Base-by-base conservation (phyloP, 2,329 filamentous ascomycete genomes). In the Shiraia sp. region DNA sequence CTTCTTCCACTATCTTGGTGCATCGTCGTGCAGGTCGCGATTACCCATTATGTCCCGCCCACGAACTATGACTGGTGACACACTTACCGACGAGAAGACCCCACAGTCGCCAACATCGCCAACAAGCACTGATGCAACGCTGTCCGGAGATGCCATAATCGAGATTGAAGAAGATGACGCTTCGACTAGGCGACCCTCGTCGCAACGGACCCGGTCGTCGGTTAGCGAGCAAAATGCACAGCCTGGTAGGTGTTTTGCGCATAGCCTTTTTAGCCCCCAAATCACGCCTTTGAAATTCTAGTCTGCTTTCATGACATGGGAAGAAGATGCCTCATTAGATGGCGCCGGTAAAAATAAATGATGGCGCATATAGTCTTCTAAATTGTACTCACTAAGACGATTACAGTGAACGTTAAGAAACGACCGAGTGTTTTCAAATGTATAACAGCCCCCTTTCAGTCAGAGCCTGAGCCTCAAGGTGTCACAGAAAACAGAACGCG, bases 401-500 rank as follows among this genome's bases (percentile, higher is more conserved):
- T 10, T 33, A 4, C 35, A 64, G 58, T 52, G 10, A 36, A 51
- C 9, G 48, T 53, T 24, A 60, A 62, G 33, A 51, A 57, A 34
- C 46, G 45, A n/a, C 57, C 63, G 12, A 54, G 36, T 1, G 36
- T 65, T 4, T 29, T 69, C 4, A 57, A 50, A 22, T 45, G 63
- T 15, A 55, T 68, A 24, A 64, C 61, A 15, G 46, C 49, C 4
- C 54, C 65, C 6, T 67, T 69, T 36, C 63, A 55, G 31, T 50
- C 53, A 1, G 49, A 48, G 13, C 63, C 63, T 14, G 65, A 69
- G 2, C 63, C 65, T 4, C 14, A 38, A 8, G 51, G 40, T 34
- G 55, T 69, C n/a, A 60, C 55, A 3, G 63, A 67, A 34, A 68
- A 54, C 10, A 62, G 41, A 10, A 69, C 65, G n/a, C 50, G 61